Evolutionary conservation across 345 rosid genomes (phyloP).

Genomic region (Hirschfeldia incana): DNA sequence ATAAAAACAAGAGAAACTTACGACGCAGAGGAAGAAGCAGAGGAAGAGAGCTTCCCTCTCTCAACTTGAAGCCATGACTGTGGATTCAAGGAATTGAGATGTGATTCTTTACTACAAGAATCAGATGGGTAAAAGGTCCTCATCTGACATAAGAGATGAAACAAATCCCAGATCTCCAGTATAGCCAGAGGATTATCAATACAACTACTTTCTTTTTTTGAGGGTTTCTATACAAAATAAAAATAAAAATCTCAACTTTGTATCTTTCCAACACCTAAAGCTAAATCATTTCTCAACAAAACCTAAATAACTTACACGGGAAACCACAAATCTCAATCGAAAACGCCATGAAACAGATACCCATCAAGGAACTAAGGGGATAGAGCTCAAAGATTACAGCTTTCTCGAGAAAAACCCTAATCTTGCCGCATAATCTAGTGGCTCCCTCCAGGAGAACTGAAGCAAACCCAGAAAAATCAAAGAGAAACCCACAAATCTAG

Average conservation of each 20-base stretch:
- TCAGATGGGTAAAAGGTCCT: constrained; percentile 80
- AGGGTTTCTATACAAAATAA: constrained; percentile 17
- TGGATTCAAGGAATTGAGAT: constrained; percentile 78
- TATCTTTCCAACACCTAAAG: constrained; percentile 37
- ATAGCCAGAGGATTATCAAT: constrained; percentile 45
- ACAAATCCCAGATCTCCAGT: constrained; percentile 98
- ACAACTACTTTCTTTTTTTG: constrained; percentile 32
- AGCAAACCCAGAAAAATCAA: constrained; percentile 41
- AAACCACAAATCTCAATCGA: constrained; percentile 31
- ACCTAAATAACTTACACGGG: constrained; percentile 9
- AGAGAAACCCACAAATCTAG: constrained; percentile 28
- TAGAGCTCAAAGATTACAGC: constrained; percentile 14
- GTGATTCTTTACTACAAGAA: constrained; percentile 84
- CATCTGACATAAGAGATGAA: constrained; percentile 89
- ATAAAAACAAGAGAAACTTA: constrained; percentile 44
- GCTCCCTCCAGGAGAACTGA: constrained; percentile 39
- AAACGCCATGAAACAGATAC: constrained; percentile 21
- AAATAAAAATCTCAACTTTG: constrained; percentile 29
- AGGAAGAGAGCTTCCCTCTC: constrained; percentile 77
- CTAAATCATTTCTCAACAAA: constrained; percentile 38
- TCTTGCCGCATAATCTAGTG: constrained; percentile 18
- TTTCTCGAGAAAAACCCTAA: constrained; percentile 28
- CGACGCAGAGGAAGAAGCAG: constrained; percentile 73
- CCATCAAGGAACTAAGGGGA: constrained; percentile 1
- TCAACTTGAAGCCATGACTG: constrained; percentile 99